Evolutionary conservation across 2,329 filamentous ascomycete genomes (phyloP).

Genomic region (Cladosporium sp.): DNA sequence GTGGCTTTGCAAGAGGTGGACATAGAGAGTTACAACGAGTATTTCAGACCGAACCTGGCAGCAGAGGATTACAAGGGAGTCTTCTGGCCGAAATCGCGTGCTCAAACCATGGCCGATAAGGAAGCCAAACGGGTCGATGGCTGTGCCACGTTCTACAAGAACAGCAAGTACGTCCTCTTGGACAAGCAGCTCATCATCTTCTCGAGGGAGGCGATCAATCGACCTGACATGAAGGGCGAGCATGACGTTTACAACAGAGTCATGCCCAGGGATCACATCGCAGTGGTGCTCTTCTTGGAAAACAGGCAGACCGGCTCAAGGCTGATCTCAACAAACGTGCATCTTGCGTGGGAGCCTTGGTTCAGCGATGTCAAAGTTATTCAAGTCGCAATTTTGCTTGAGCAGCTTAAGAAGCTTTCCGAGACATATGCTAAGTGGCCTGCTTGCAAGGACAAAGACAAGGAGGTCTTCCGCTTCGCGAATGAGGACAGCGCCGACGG

Average conservation of each 20-base stretch:
- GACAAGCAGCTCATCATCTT: constrained; percentile 96
- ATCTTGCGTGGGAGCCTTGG: constrained; percentile 91
- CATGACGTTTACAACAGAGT: constrained; percentile 98
- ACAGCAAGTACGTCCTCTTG: constrained; percentile 87
- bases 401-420: constrained; percentile 80
- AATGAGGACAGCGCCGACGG: constrained; percentile 52
- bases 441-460: constrained; percentile 73
- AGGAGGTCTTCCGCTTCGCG: constrained; percentile 46
- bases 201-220: constrained; percentile 84
- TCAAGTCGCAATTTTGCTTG: constrained; percentile 93
- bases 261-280: constrained; percentile 98
- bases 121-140: constrained; percentile 90
- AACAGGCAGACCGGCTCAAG: constrained; percentile 87
- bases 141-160: constrained; percentile 95
- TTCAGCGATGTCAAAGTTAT: constrained; percentile 94
- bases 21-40: constrained; percentile 86
- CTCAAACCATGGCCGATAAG: constrained; percentile 87
- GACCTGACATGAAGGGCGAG: constrained; percentile 95
- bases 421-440: constrained; percentile 82
- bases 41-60: constrained; percentile 82
- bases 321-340: constrained; percentile 88
- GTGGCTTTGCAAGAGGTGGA: constrained; percentile 93
- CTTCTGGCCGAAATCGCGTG: constrained; percentile 86
- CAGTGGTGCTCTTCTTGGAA: constrained; percentile 87
- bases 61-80: constrained; percentile 90